These are phyloP conservation scores for Biscogniauxia mediterranea DNA, from an alignment of 2,329 filamentous ascomycete species.

Conservation along the genomic window DNA sequence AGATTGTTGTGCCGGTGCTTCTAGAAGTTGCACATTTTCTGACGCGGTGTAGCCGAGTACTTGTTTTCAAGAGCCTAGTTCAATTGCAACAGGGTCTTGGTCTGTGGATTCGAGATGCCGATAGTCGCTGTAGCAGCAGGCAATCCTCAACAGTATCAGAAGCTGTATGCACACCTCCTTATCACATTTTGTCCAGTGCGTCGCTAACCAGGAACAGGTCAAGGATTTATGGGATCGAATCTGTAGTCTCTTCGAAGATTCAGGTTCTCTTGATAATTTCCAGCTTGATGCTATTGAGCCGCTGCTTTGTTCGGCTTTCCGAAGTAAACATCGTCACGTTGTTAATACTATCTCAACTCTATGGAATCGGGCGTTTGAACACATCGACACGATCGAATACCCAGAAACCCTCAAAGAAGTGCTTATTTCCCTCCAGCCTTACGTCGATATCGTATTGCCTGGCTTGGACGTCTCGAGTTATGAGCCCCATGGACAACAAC, in stretches of 20 bases:
- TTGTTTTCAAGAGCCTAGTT: slow-evolving; percentile 55
- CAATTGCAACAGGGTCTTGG: slow-evolving; percentile 61
- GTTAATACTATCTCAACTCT: slow-evolving; percentile 49
- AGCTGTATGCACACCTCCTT: slow-evolving; percentile 41
- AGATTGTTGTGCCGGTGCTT: slow-evolving; percentile 47
- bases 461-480: slow-evolving; percentile 40
- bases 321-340: slow-evolving; percentile 53
- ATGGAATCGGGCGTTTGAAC: slow-evolving; percentile 72
- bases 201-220: slow-evolving; percentile 38
- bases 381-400: slow-evolving; percentile 59
- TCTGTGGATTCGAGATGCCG: slow-evolving; percentile 62
- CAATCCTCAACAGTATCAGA: slow-evolving; percentile 40
- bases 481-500: slow-evolving; percentile 39
- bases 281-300: slow-evolving; percentile 54
- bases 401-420: slow-evolving; percentile 62
- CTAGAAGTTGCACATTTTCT: slow-evolving; percentile 54
- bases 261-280: slow-evolving; percentile 37
- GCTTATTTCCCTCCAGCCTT: slow-evolving; percentile 58
- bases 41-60: slow-evolving; percentile 44
- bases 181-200: no score
- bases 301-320: slow-evolving; percentile 55
- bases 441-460: slow-evolving; percentile 47
- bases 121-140: slow-evolving; percentile 41
- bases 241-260: slow-evolving; percentile 38
- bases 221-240: slow-evolving; percentile 50